Evolutionary conservation across 2,329 filamentous ascomycete species (phyloP), one percentile per base, ranked within the genome.

Genomic region (Cladosporium oxysporum): DNA sequence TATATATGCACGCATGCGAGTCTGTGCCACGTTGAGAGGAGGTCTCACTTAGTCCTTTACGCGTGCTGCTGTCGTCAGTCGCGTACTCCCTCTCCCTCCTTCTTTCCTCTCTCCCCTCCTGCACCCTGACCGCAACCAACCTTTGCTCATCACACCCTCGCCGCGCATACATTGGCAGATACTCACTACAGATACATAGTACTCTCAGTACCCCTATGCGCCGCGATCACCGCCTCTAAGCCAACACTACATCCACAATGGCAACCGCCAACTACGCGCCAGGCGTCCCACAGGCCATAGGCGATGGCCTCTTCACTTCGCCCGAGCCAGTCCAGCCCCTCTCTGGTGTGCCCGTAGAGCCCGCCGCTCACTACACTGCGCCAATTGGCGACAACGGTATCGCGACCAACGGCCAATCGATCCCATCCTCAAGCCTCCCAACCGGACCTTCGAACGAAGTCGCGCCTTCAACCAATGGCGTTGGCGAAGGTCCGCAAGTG

Each of bases 401-500:
- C 23, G 35, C 50, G 23, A 53, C 49, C 23, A 53, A 63, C 33
- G 61, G 29, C n/a, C 29, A 33, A 5, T 16, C 59, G n/a, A 29
- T 57, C 12, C 50, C 61, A 6, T 28, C 47, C 3, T 33, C 41
- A 12, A 37, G 21, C 21, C 47, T 52, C n/a, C 59, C 59, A 14
- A 33, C 59, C 16, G 59, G 35, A 23, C 59, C 47, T 21, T 41
- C 50, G 31, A 63, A 53, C 61, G 44, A 53, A 21, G 59, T 41
- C 47, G 37, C 59, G n/a, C 47, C 59, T 31, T 26, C 44, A 12
- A 44, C 35, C 61, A 67, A 71, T 29, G 81, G 81, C 58, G 73
- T 82, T 60, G 81, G 81, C 31, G 67, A 70, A 7, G 81, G 80
- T 1, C 80, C 81, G 6, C 79, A 82, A 71, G 69, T 81, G 31